These are phyloP conservation scores for Candida peoriensis DNA, from an alignment of 805 yeast genomes.

Conservation along the genomic window DNA sequence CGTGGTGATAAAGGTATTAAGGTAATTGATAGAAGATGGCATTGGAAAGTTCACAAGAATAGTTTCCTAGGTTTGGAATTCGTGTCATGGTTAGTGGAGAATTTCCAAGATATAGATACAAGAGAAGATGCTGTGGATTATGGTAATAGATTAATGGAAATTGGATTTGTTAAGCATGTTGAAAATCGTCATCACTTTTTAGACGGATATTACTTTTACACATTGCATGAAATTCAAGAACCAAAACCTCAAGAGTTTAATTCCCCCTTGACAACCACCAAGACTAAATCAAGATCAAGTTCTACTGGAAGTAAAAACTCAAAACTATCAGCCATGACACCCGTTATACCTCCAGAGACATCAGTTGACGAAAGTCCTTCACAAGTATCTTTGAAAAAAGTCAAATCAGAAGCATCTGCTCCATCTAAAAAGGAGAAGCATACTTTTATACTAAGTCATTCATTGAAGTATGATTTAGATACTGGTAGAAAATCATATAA, in stretches of 20 bases:
- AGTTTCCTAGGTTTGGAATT: slow-evolving; percentile 84
- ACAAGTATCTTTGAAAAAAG: slow-evolving; percentile 15
- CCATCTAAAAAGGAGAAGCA: slow-evolving; percentile 3
- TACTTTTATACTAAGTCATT: slow-evolving; percentile 57
- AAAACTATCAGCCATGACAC: slow-evolving; percentile 16
- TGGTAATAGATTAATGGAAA: slow-evolving; percentile 74
- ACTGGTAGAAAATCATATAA: slow-evolving; percentile 65
- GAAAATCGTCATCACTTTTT: slow-evolving; percentile 76
- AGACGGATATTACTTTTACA: slow-evolving; percentile 92
- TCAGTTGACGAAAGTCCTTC: no score
- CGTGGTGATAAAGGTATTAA: slow-evolving; percentile 62
- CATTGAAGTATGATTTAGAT: slow-evolving; percentile 70
- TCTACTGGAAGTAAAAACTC: slow-evolving; percentile 9
- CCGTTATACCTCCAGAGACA: slow-evolving; percentile 10
- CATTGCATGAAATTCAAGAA: slow-evolving; percentile 29
- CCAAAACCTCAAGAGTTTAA: neutral
- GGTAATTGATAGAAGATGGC: slow-evolving; percentile 85
- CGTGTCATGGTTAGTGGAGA: slow-evolving; percentile 79
- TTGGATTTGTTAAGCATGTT: slow-evolving; percentile 74
- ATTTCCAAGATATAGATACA: slow-evolving; percentile 72
- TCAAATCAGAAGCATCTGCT: slow-evolving; percentile 5
- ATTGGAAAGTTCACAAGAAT: slow-evolving; percentile 68
- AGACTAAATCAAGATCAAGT: slow-evolving; percentile 9
- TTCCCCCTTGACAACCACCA: neutral
- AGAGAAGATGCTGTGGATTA: slow-evolving; percentile 78